Conservation (phyloP, 805 yeast genomes). For the Ogataea pilisensis region DNA sequence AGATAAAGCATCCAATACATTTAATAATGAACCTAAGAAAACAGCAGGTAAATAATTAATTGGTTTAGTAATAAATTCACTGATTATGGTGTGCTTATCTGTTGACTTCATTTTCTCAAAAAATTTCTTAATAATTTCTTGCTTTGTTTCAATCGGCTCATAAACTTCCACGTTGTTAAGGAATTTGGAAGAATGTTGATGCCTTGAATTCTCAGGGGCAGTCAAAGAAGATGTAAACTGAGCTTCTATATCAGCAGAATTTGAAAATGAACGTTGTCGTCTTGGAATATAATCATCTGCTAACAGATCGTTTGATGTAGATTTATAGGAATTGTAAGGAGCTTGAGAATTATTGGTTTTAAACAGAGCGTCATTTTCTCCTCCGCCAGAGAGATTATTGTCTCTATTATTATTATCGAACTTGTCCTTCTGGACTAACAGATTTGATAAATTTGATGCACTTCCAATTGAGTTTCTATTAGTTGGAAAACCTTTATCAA, state of each 20-base stretch:
- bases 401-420: too few relatives aligned
- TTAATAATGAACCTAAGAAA: conserved; percentile 75
- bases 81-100: conserved; percentile 19
- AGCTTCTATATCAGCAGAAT: conserved; percentile 8
- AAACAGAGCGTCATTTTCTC: not conserved
- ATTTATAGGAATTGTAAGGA: not conserved
- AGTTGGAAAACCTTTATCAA: conserved; percentile 2
- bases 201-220: not conserved
- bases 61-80: conserved; percentile 35
- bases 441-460: conserved; percentile 1
- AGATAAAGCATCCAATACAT: conserved; percentile 87
- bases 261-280: not conserved
- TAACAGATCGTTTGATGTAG: not conserved
- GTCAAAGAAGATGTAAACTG: not conserved
- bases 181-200: not conserved
- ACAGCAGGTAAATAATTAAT: conserved; percentile 69
- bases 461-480: not conserved
- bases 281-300: not conserved
- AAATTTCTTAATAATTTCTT: conserved; percentile 1
- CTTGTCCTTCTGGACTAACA: not conserved
- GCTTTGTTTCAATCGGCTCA: not conserved
- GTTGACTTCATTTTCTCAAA: conserved; percentile 8
- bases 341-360: not conserved
- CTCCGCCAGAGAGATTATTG: too few relatives aligned
- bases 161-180: not conserved